Evolutionary conservation across 768 basidiomycete genomes (phyloP).

Genomic region (Hysterangium stoloniferum): DNA sequence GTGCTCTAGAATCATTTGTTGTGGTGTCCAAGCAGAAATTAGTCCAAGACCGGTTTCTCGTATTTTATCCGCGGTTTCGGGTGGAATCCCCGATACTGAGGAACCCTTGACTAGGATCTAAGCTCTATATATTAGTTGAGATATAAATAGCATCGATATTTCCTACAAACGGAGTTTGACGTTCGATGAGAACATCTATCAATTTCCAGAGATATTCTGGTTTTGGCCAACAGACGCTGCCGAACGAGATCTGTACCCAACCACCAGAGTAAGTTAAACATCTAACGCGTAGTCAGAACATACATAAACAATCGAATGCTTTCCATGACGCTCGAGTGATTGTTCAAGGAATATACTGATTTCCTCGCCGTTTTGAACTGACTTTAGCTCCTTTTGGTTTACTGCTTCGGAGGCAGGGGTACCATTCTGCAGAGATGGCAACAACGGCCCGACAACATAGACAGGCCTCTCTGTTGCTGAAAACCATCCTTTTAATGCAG

Average conservation of each 20-base stretch:
- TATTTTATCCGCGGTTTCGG: constrained; percentile 14
- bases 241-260: constrained; percentile 1
- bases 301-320: constrained; percentile 19
- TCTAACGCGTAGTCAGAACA: neutral
- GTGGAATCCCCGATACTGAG: constrained; percentile 11
- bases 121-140: neutral
- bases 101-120: constrained; percentile 19
- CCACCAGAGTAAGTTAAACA: neutral
- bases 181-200: constrained; percentile 14
- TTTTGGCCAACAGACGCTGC: neutral
- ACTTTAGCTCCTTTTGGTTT: neutral
- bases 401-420: neutral
- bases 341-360: neutral
- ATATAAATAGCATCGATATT: neutral
- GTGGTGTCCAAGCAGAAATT: constrained; percentile 20
- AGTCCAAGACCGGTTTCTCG: constrained; percentile 15
- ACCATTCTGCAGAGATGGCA: neutral
- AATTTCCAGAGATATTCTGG: neutral
- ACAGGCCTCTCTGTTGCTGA: neutral
- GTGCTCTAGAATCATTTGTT: constrained; percentile 20
- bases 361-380: neutral
- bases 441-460: constrained; percentile 6
- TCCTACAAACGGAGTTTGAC: constrained; percentile 17
- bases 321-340: constrained; percentile 10
- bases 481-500: constrained; percentile 8